Conservation (phyloP, 116 monocot genomes). For the Papilionanthe hybrid region DNA sequence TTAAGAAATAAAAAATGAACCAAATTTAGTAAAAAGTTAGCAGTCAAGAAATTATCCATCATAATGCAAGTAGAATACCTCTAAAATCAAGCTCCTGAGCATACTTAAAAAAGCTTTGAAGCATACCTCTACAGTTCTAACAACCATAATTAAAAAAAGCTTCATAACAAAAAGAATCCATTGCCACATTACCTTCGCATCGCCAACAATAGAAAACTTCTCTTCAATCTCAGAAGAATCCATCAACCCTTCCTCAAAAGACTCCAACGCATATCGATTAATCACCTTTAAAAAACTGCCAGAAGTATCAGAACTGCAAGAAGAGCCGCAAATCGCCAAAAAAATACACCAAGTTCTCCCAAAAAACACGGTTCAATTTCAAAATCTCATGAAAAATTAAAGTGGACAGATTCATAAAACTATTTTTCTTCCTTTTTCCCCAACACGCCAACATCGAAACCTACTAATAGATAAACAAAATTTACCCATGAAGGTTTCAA, state of each 20-base stretch:
- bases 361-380: background rate
- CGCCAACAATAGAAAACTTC: constrained; percentile 17
- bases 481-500: background rate
- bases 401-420: background rate
- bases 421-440: background rate
- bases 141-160: background rate
- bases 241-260: constrained; percentile 12
- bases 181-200: constrained; percentile 26
- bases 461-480: background rate
- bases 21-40: background rate
- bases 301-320: background rate
- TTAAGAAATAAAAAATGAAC: background rate
- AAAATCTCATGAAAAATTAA: background rate
- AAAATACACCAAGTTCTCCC: background rate
- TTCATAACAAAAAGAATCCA: background rate
- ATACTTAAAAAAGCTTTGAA: background rate
- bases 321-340: background rate
- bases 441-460: background rate
- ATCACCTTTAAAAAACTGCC: background rate
- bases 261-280: background rate
- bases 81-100: background rate
- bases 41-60: background rate
- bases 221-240: constrained; percentile 31
- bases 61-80: background rate
- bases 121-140: background rate